Base-by-base conservation (phyloP, 208 protist species). In the Trypanosomatidae sp. region DNA sequence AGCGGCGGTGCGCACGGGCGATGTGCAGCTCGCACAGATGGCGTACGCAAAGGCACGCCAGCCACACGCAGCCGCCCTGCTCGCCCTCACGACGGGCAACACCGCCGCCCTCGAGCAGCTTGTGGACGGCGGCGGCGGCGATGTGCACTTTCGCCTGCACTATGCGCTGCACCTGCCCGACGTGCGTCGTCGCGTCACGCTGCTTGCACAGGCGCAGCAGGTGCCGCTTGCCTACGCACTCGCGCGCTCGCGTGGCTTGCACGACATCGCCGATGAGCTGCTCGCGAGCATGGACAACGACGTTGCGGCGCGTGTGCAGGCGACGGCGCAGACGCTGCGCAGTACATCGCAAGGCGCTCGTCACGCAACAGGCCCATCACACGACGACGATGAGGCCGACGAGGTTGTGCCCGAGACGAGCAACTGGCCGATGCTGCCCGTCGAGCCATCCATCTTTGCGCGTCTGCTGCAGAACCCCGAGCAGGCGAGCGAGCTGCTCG, bases 61-160 rank as follows among this genome's bases (percentile, higher is more conserved):
- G 57, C 89, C 94, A 58, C 85, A 97, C 50, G 48, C 61, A 18
- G 71, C 96, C 6, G 91, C 71, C 2, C 95, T 98, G 59, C 76
- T 98, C 10, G 97, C 97, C 21, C 56, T 98, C 15, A 71, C 98
- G 43, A 97, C 92, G 16, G 97, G 97, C 47, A 97, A 98, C 71
- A 66, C 69, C n/a, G 59, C 79, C n/a, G 89, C 96, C 28, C 53
- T 98, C 0, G 55, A 61, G 10, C 94, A 96, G 59, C 87, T 98
- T 58, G 57, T 96, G 16, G 90, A 94, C 45, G 76, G 80, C 38
- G 71, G 84, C 25, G 56, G 71, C 5, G 71, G 87, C 52, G 87
- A 98, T 66, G 60, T 77, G n/a, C 81, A 80, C 56, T 80, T 88
- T 21, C 58, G 72, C 43, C 80, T 98, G 49, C 93, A 98, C 32